Evolutionary conservation across 179 eudicot genomes (phyloP).

Genomic region (Silene noctiflora): DNA sequence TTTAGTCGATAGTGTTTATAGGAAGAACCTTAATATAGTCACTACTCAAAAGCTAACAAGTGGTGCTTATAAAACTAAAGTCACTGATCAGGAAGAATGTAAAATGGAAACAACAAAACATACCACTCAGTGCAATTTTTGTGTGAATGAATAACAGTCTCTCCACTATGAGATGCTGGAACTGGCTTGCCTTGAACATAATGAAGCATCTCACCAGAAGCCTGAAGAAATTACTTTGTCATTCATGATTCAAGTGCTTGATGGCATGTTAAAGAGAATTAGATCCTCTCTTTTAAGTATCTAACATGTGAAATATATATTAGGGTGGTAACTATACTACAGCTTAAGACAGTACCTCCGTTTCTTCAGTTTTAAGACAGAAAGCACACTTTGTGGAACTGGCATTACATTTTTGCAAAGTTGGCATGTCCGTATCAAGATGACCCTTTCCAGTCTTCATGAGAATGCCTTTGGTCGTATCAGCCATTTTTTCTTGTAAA

Average conservation of each 20-base stretch:
- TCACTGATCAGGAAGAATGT: not conserved
- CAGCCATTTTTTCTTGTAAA: constrained; percentile 22
- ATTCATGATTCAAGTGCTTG: not conserved
- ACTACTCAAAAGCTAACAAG: not conserved
- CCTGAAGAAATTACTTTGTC: constrained; percentile 37
- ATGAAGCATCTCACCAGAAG: constrained; percentile 65
- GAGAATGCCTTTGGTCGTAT: constrained; percentile 15
- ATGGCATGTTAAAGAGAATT: not conserved
- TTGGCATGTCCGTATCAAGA: constrained; percentile 23
- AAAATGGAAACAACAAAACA: constrained; percentile 5
- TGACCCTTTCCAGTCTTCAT: constrained; percentile 19
- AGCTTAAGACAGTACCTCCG: constrained; percentile 43
- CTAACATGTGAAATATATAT: not conserved
- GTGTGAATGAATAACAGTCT: constrained; percentile 60
- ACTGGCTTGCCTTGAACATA: constrained; percentile 70
- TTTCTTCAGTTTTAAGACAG: constrained; percentile 64
- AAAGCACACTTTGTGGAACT: constrained; percentile 54
- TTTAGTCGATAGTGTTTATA: not conserved
- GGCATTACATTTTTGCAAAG: constrained; percentile 49
- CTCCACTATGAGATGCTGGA: constrained; percentile 40
- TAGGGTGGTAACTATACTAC: too few relatives aligned
- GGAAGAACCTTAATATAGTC: not conserved
- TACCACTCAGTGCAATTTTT: constrained; percentile 87
- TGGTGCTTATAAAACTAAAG: not conserved
- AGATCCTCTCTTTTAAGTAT: too few relatives aligned